Base-by-base conservation (phyloP, 768 basidiomycete species). In the Coprinopsis cinerea region DNA sequence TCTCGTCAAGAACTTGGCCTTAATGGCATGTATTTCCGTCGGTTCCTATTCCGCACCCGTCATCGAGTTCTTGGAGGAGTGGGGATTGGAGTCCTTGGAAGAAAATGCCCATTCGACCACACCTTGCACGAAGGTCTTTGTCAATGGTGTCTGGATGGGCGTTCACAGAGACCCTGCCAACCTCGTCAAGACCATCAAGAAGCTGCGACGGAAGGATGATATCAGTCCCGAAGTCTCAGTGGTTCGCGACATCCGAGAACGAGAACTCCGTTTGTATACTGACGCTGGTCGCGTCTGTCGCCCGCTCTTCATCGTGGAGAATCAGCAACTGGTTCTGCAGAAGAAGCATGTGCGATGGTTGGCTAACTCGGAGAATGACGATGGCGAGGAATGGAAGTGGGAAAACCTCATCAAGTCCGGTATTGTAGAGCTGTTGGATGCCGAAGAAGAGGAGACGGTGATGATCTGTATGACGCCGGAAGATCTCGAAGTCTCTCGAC, bases 391-490 rank as follows among this genome's bases (percentile, higher is more conserved):
- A 52, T 88, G 78, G 67, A 84, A 83, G 55, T 99, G 92, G 92
- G 82, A 86, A 47, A 76, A 87, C 25, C 68, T 99, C 46, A 71
- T 98, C 49, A 86, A 88, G 58, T 79, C 81, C 15, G 96, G 96
- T 51, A 80, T 96, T 36, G 80, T 99, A 53, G 96, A 99, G 68
- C 72, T 96, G 42, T 70, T 99, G 62, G 96, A 99, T 67, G 95
- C 96, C 0, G 96, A 98, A 64, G 96, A 99, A 66, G 96, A 99
- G 70, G 96, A 99, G 66, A 97, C 95, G 0, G 93, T 97, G 48
- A 95, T 99, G 90, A 99, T 99, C 54, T 92, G 91, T 47, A 99
- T 99, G 96, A 92, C 91, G 2, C 88, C 92, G 2, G 92, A 97
- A 60, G 96, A 98, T 65, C 67, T 99, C 47, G 92, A 96, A 65